These are phyloP conservation scores for Aspergillus aculeatinus DNA, from an alignment of 2,329 filamentous ascomycete species.

Conservation along the genomic window DNA sequence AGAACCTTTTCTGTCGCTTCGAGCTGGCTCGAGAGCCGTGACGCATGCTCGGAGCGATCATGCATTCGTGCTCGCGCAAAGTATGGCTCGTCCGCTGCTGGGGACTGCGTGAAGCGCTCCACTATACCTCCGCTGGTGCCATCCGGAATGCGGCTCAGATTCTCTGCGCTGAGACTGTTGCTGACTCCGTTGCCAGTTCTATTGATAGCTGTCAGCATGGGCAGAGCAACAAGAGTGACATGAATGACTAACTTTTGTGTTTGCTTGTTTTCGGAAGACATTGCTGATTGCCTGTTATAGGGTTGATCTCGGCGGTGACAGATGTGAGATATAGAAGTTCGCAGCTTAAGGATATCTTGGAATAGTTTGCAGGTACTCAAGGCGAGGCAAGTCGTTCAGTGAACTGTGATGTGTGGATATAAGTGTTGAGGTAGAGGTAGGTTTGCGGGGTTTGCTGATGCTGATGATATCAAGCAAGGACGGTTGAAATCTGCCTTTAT, in stretches of 20 bases:
- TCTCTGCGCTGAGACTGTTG: constrained; percentile 26
- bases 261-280: constrained; percentile 18
- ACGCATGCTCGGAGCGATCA: constrained; percentile 31
- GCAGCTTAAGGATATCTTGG: background rate
- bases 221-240: background rate
- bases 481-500: constrained; percentile 12
- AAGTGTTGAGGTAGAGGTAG: background rate
- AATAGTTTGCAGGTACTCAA: background rate
- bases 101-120: constrained; percentile 28
- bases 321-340: background rate
- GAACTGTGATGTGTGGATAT: background rate
- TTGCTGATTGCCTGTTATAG: constrained; percentile 1
- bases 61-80: constrained; percentile 32
- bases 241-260: constrained; percentile 16
- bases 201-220: background rate
- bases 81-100: constrained; percentile 33
- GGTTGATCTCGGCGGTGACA: background rate
- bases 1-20: constrained; percentile 31
- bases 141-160: constrained; percentile 29
- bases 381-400: background rate
- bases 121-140: constrained; percentile 23
- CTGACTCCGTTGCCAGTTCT: constrained; percentile 26
- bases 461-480: constrained; percentile 1
- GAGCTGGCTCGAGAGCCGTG: constrained; percentile 32
- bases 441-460: background rate